Evolutionary conservation across 768 basidiomycete species (phyloP).

Genomic region (Lactarius akahatsu): DNA sequence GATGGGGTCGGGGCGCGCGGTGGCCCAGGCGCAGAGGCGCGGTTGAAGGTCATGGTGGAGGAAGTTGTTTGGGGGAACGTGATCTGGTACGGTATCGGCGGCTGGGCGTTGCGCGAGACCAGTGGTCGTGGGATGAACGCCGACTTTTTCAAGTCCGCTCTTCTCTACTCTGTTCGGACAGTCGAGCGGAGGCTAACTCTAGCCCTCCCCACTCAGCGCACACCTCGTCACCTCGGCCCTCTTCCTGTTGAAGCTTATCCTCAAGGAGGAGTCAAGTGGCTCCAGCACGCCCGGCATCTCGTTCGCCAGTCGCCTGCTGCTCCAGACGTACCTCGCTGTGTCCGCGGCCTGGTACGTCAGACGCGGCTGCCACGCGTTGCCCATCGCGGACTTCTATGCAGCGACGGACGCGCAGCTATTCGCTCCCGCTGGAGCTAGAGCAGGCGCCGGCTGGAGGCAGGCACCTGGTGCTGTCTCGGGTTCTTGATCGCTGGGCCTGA

Average conservation of each 20-base stretch:
- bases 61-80: constrained; percentile 58
- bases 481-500: too few relatives aligned
- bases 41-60: constrained; percentile 53
- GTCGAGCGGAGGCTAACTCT: not conserved
- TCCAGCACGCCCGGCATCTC: constrained; percentile 27
- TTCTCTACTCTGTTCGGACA: constrained; percentile 19
- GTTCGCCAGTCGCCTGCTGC: constrained; percentile 47
- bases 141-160: constrained; percentile 61
- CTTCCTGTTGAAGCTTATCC: constrained; percentile 54
- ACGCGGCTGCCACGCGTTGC: constrained; percentile 52
- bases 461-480: not conserved
- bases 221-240: constrained; percentile 64
- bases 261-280: constrained; percentile 24
- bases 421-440: not conserved
- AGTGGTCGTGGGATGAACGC: constrained; percentile 42
- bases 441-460: not conserved
- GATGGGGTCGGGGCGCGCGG: not conserved
- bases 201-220: constrained; percentile 44
- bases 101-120: constrained; percentile 42
- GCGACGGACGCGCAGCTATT: constrained; percentile 21
- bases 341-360: constrained; percentile 54
- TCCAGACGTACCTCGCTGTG: constrained; percentile 54
- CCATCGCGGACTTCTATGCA: constrained; percentile 50
- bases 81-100: constrained; percentile 57
- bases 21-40: constrained; percentile 26